A percentile compares a stretch with the other conserved stretches of the same genome.
Evolutionary conservation across 2,329 filamentous ascomycete genomes (phyloP).

Genomic region (Ceratocystis smalleyi): DNA sequence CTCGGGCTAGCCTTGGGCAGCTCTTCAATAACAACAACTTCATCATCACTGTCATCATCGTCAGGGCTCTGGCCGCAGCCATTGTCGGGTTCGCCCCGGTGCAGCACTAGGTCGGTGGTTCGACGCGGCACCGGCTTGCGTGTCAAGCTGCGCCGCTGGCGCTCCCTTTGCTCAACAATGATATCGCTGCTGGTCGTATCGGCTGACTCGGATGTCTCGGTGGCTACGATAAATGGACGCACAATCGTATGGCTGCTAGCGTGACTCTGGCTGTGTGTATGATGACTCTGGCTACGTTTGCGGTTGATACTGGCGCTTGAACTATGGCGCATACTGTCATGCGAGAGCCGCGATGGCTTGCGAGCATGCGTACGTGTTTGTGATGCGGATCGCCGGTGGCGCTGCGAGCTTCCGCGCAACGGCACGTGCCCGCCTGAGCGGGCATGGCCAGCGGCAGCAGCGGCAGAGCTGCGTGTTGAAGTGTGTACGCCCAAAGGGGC

Average conservation of each 20-base stretch:
- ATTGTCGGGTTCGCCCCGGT: not conserved
- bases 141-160: not conserved
- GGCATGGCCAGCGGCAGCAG: conserved; percentile 5
- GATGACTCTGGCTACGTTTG: not conserved
- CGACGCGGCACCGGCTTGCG: conserved; percentile 10
- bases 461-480: not conserved
- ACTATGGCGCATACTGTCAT: not conserved
- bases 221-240: not conserved
- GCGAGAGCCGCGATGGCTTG: conserved; percentile 4
- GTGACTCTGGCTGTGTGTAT: not conserved
- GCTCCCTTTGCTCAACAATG: conserved; percentile 9
- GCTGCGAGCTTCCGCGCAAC: not conserved
- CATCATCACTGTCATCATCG: not conserved
- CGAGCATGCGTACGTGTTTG: not conserved
- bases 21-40: conserved; percentile 9
- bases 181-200: conserved; percentile 4
- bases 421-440: conserved; percentile 7
- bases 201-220: not conserved
- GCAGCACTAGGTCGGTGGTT: not conserved
- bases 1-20: not conserved
- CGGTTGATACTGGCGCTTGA: not conserved
- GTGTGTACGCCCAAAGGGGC: not conserved
- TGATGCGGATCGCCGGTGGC: not conserved
- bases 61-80: not conserved
- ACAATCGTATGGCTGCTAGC: not conserved